Base-by-base conservation (phyloP, 129 eudicot genomes). In the Chrysanthemum makinoi region DNA sequence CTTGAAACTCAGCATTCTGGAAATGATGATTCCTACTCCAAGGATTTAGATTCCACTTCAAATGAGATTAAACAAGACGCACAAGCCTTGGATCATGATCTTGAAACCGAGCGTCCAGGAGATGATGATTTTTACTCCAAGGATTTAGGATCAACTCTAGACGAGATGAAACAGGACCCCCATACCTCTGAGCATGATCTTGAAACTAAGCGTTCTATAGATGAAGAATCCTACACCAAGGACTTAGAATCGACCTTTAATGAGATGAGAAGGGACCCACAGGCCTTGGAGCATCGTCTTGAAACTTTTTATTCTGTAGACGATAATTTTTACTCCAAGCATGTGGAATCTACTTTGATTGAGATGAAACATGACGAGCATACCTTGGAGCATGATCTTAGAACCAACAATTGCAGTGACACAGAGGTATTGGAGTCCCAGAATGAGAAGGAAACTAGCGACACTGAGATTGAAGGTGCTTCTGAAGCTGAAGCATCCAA, bases 271-370 rank as follows among this genome's bases (percentile, higher is more conserved):
- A 65, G 50, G 49, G 68, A 73, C 65, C 69, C 66, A 51, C 78
- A 76, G 46, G 61, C 68, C 28, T 61, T 53, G 68, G 57, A 70
- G 49, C 55, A 69, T 57, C 56, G 64, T 68, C 57, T 69, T 79
- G 77, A 75, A 79, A 68, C 77, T 4, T 58, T 72, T 75, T 52
- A 18, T 77, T 77, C 77, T 17, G 81, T 55, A 26, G 81, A 77
- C 16, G 77, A 77, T 18, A 72, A 62, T 43, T 70, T 65, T 33
- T 43, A 70, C 76, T 22, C 75, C 19, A 48, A 70, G 66, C 72
- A 24, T 55, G 33, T 55, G 57, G 59, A 53, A 53, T 70, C 82
- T n/a, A 47, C 53, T 28, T 72, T 72, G 71, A 72, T 71, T 65
- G 73, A 78, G 62, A 78, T 54, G 70, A 70, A 64, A 54, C 72